Percentiles rank a stretch among this genome's conserved stretches.
These are phyloP conservation scores for Hylodesmum podocarpum DNA, from an alignment of 306 rosid species.

Conservation along the genomic window DNA sequence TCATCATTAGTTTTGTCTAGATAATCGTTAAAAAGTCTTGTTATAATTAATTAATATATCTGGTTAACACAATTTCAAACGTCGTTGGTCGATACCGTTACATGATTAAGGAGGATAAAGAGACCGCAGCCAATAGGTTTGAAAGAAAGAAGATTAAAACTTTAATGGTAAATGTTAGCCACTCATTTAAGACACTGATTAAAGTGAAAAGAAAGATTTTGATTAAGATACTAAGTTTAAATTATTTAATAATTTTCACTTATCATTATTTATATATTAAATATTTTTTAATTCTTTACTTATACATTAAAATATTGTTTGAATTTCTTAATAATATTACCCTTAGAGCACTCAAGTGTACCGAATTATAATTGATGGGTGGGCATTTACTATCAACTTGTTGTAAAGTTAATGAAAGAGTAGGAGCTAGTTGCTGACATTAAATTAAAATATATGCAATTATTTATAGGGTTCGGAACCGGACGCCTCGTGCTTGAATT, in stretches of 20 bases:
- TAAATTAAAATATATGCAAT: background rate
- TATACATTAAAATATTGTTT: no score
- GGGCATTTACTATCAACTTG: conserved; percentile 23
- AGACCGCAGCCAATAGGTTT: background rate
- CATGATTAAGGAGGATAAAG: conserved; percentile 16
- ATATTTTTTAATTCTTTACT: no score
- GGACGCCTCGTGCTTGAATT: conserved; percentile 41
- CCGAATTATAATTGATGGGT: no score
- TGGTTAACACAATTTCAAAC: background rate
- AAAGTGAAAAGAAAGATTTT: no score
- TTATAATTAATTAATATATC: background rate
- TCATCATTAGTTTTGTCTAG: background rate
- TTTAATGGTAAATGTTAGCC: no score
- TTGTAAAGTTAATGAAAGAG: background rate
- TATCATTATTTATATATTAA: no score
- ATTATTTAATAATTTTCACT: no score
- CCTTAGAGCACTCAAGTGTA: no score
- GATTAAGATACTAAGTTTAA: no score
- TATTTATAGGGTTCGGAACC: background rate
- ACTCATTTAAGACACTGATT: no score
- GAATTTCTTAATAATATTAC: no score
- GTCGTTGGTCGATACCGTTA: conserved; percentile 18
- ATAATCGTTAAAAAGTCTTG: background rate
- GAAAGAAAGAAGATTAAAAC: background rate
- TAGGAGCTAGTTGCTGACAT: background rate